Conservation (phyloP, 306 rosid species). For the Hylodesmum podocarpum region DNA sequence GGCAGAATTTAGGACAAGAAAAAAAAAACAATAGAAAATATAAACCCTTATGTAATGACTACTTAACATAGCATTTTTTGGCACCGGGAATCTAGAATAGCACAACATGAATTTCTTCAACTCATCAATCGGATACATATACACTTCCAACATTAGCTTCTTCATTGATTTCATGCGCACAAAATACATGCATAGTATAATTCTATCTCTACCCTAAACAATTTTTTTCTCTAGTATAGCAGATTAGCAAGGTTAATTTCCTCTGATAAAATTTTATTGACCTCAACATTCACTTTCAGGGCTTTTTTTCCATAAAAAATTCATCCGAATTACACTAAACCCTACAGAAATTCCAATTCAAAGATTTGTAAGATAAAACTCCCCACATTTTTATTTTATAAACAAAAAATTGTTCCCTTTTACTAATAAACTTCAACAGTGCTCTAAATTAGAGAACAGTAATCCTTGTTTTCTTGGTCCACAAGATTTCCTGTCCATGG, state of each 20-base stretch:
- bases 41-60: background rate
- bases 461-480: conserved; percentile 12
- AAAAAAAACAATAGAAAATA: background rate
- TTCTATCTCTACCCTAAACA: background rate
- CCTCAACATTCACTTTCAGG: background rate
- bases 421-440: background rate
- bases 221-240: background rate
- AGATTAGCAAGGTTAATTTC: background rate
- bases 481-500: background rate
- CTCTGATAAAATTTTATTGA: background rate
- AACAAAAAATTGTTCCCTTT: background rate
- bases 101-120: conserved; percentile 1
- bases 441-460: background rate
- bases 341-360: conserved; percentile 2
- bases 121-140: background rate
- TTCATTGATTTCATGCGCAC: background rate
- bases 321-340: background rate
- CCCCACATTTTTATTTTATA: background rate
- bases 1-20: background rate
- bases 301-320: background rate
- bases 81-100: background rate
- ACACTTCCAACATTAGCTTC: background rate
- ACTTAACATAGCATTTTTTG: background rate
- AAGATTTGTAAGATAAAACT: background rate
- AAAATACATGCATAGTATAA: background rate